These are phyloP conservation scores for Calonectria ilicicola DNA, from an alignment of 2,329 filamentous ascomycete genomes.

Conservation along the genomic window DNA sequence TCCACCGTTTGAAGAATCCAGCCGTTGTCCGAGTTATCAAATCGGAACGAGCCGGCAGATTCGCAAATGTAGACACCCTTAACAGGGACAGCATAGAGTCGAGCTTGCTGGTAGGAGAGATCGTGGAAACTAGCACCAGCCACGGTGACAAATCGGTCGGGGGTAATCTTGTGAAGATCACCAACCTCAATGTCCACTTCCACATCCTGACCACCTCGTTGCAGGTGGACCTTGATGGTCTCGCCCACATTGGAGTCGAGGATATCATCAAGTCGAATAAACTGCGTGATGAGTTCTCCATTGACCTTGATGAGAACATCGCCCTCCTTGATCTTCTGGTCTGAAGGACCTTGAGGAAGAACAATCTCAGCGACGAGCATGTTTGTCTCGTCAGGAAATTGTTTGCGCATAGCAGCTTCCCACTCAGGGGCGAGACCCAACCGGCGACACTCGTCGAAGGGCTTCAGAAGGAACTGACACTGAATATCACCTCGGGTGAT, in stretches of 20 bases:
- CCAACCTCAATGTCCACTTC: slow-evolving; percentile 88
- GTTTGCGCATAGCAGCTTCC: slow-evolving; percentile 85
- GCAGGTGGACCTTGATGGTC: slow-evolving; percentile 83
- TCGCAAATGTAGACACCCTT: slow-evolving; percentile 96
- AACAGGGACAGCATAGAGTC: slow-evolving; percentile 91
- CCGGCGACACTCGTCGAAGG: slow-evolving; percentile 95
- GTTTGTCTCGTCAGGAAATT: slow-evolving; percentile 92
- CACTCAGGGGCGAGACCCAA: slow-evolving; percentile 86
- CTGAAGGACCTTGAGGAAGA: slow-evolving; percentile 88
- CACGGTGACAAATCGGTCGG: slow-evolving; percentile 94
- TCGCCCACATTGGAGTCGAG: slow-evolving; percentile 87
- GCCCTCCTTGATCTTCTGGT: slow-evolving; percentile 90
- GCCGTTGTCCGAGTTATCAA: slow-evolving; percentile 90
- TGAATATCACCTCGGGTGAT: slow-evolving; percentile 97
- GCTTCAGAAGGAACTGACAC: slow-evolving; percentile 96
- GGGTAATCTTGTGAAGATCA: slow-evolving; percentile 93
- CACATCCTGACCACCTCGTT: slow-evolving; percentile 88
- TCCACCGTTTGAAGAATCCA: slow-evolving; percentile 96
- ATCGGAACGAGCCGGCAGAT: slow-evolving; percentile 92
- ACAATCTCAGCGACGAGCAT: slow-evolving; percentile 98
- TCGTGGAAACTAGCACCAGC: slow-evolving; percentile 96
- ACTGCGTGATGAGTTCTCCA: slow-evolving; percentile 91
- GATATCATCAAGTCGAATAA: slow-evolving; percentile 90
- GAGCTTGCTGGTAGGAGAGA: slow-evolving; percentile 97
- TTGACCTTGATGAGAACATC: slow-evolving; percentile 96